Evolutionary conservation across 306 rosid genomes (phyloP).

Genomic region (Trifolium fragiferum): DNA sequence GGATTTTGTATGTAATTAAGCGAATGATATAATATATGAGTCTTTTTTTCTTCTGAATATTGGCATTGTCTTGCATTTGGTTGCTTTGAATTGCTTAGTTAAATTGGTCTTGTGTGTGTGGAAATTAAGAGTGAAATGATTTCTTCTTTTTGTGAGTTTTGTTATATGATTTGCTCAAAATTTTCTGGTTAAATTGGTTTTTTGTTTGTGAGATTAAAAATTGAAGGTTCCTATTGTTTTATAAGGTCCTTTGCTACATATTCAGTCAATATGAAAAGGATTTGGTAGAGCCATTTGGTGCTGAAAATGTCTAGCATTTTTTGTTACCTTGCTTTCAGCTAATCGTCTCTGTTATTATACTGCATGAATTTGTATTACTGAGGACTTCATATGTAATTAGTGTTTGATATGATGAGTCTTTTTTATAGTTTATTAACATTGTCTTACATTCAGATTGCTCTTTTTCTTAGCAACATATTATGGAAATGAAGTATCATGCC

Average conservation of each 20-base stretch:
- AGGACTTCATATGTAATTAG: constrained; percentile 8
- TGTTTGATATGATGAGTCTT: background rate
- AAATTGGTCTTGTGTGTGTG: no score
- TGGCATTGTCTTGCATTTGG: background rate
- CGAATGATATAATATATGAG: background rate
- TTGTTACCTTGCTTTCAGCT: background rate
- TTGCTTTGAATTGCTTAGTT: background rate
- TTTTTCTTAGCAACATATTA: no score
- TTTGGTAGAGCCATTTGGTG: no score
- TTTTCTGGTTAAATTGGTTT: background rate
- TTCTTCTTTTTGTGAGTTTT: background rate
- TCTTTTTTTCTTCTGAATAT: background rate
- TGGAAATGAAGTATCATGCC: background rate
- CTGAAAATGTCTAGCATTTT: background rate
- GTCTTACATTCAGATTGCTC: no score
- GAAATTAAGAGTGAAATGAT: background rate
- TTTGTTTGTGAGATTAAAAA: background rate
- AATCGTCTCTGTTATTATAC: background rate
- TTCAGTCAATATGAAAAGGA: no score
- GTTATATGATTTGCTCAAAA: background rate
- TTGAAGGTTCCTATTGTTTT: background rate
- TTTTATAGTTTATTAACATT: no score
- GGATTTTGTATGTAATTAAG: constrained; percentile 3
- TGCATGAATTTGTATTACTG: constrained; percentile 12
- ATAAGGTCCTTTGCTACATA: no score